Evolutionary conservation across 192 early-diverging fungal genomes (phyloP), one percentile per base, ranked within the genome.

Genomic region (Coemansia brasiliensis): DNA sequence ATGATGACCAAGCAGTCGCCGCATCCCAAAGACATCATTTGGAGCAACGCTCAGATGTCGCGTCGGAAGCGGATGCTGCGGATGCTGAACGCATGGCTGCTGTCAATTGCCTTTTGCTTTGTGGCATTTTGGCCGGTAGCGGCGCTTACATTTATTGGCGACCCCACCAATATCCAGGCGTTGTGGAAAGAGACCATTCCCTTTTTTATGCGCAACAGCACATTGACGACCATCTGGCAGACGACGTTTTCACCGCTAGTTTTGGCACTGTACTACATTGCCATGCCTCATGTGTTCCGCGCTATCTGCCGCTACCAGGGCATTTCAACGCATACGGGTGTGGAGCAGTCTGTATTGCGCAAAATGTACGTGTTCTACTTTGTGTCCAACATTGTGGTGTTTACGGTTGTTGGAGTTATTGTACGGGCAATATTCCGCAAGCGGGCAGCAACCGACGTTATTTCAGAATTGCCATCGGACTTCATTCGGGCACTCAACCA

Each of bases 291-390:
- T 44, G 46, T 88, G 22, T 81, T 91, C 42, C 75, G 85, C 2
- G 57, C 79, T 21, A 64, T 90, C 51, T 83, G 87, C 24, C 73
- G 82, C 25, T 81, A 85, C 60, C 88, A 89, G 76, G 89, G 89
- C 35, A 86, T 85, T 26, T 48, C 83, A 11, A 91, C 89, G 18
- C 78, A 85, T 48, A 86, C 89, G 6, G 85, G 81, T 6, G 79
- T 86, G 1, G 89, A 91, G 52, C 75, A 87, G 27, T 81, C 86
- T 39, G 84, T 88, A 8, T 65, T 91, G 41, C 75, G 82, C 35
- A 91, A 88, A 63, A 83, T 88, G 39, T 91, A 86, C 63, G 67
- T 87, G 18, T 91, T 89, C 64, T 88, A 87, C 60, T 80, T 89
- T 12, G 58, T 91, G 24, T 87, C 86, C 62, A 89, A 86, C 63